These are phyloP conservation scores for Fusarium azukiicola DNA, from an alignment of 2,329 filamentous ascomycete genomes.

Conservation along the genomic window DNA sequence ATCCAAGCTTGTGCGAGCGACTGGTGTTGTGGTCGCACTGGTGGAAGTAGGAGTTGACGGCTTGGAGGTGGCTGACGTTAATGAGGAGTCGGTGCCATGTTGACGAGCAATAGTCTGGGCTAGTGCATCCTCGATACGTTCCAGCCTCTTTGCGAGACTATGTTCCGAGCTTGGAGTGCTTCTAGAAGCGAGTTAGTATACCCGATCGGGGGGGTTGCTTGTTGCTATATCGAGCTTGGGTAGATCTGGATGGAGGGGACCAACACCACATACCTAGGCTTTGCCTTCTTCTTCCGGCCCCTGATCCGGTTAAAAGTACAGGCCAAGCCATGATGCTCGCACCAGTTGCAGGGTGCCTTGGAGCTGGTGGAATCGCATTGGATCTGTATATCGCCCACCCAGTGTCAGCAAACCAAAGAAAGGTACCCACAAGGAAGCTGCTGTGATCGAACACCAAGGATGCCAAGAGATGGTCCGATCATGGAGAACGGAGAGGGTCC, in stretches of 20 bases:
- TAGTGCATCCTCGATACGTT: conserved; percentile 47
- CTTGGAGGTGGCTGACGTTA: conserved; percentile 22
- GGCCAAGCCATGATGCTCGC: conserved; percentile 47
- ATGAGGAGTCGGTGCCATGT: neutral
- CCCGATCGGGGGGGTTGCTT: neutral
- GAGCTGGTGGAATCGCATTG: conserved; percentile 45
- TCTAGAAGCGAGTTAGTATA: conserved; percentile 23
- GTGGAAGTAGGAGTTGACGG: conserved; percentile 27
- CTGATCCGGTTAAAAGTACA: conserved; percentile 53
- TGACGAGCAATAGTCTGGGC: conserved; percentile 43
- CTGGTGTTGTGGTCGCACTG: neutral
- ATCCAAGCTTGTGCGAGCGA: conserved; percentile 1
- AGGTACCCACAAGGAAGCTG: neutral
- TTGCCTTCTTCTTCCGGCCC: conserved; percentile 46
- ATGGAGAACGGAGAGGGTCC: conserved; percentile 3
- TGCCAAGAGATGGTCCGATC: conserved; percentile 32
- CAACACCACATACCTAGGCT: conserved; percentile 38
- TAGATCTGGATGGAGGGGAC: too few relatives aligned
- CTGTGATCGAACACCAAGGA: neutral
- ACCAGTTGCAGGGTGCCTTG: conserved; percentile 48
- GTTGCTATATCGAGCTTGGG: neutral
- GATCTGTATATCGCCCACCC: conserved; percentile 33
- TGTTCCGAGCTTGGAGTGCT: conserved; percentile 39
- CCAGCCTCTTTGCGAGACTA: conserved; percentile 47
- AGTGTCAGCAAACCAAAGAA: conserved; percentile 24